These are phyloP conservation scores for Protomyces gravidus DNA, from an alignment of 1,139 yeast genomes.

Conservation along the genomic window DNA sequence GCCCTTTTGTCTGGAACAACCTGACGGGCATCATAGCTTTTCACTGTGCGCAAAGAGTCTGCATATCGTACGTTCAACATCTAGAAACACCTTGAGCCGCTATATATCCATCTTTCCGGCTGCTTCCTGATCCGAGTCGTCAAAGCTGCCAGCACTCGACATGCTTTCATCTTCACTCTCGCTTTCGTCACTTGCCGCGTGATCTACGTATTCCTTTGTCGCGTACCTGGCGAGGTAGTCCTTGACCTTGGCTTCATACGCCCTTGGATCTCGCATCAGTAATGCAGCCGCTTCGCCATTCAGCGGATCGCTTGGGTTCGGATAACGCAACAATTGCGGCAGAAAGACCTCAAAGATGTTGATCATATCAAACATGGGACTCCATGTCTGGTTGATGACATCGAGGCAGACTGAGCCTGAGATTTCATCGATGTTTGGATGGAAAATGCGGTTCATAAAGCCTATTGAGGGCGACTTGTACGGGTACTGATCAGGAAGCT, in stretches of 20 bases:
- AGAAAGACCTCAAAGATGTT: conserved; percentile 90
- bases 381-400: conserved; percentile 97
- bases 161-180: conserved; percentile 43
- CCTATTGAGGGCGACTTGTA: conserved; percentile 95
- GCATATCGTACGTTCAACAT: too few species aligned
- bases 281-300: conserved; percentile 87
- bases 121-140: conserved; percentile 48
- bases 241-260: conserved; percentile 66
- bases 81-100: too few species aligned
- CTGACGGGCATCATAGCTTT: neutral
- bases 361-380: conserved; percentile 86
- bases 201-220: conserved; percentile 44
- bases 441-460: conserved; percentile 83
- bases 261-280: conserved; percentile 63
- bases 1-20: neutral
- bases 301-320: conserved; percentile 90
- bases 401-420: conserved; percentile 94
- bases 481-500: conserved; percentile 92
- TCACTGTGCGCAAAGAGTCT: too few species aligned
- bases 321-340: conserved; percentile 86
- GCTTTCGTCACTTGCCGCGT: conserved; percentile 37
- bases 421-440: conserved; percentile 73
- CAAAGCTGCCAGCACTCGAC: conserved; percentile 47
- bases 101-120: conserved; percentile 44
- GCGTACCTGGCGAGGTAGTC: conserved; percentile 72